Evolutionary conservation across 495 filamentous ascomycete species (phyloP), one percentile per base, ranked within the genome.

Genomic region (Xylaria bambusicola): DNA sequence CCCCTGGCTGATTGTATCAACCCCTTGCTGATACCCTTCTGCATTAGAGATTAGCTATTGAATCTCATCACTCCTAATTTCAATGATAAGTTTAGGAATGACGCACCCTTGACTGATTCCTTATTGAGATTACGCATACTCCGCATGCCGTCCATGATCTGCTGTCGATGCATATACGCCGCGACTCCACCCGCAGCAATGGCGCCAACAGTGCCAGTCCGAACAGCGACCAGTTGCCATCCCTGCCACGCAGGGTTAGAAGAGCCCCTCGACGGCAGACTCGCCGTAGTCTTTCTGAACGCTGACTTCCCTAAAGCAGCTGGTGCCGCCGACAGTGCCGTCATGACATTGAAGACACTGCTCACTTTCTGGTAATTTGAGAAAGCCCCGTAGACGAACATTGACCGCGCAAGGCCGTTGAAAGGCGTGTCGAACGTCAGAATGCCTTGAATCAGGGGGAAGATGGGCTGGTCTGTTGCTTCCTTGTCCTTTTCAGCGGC

Each of bases 401-500:
- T 91, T 18, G 88, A 87, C 1, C 93, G 90, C 2, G 90, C 85
- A 55, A 98, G 90, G 3, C 94, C 93, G 21, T 98, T 83, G 66
- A 87, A 96, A 0, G 94, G 94, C 0, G 94, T 98, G 74, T 98
- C 94, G 66, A 98, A 97, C 31, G 93, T 88, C 27, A 97, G 81
- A 53, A 97, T 79, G 50, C 90, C 94, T 65, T 90, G 87, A 56
- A 98, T 82, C 41, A 82, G 75, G 4, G 85, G 85, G 66, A 88
- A 88, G 50, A 83, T 79, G 27, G 80, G 73, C 8, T 52, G 49
- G n/a, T 60, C 15, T 5, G 27, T 15, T 23, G 36, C 2, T 9
- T 62, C 13, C 8, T 50, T 6, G 7, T 62, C 13, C 8, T 50
- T 6, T 9, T 45, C 24, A 13, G 24, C n/a, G 6, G 67, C 55